Conservation (phyloP, 176 grass and related monocot species). For the Pontederia crassipes region DNA sequence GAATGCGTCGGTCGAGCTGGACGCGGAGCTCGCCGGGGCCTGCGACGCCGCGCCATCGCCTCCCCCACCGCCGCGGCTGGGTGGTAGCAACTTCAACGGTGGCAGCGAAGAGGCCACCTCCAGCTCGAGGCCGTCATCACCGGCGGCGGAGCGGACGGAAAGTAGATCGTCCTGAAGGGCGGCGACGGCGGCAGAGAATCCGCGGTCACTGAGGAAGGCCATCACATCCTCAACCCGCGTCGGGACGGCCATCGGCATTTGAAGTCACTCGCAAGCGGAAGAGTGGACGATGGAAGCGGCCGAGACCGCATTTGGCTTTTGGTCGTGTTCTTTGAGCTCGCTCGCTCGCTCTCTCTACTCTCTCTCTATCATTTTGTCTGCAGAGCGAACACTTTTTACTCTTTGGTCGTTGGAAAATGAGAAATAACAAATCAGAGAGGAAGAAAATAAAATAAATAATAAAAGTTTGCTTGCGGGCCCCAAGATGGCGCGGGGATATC, state of each 20-base stretch:
- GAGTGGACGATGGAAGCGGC: no score
- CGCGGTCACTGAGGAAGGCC: constrained; percentile 74
- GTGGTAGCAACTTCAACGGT: constrained; percentile 49
- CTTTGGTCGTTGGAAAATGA: no score
- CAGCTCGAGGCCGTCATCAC: neutral
- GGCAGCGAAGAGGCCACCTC: constrained; percentile 19
- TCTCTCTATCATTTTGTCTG: no score
- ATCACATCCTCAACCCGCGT: constrained; percentile 69
- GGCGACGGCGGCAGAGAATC: constrained; percentile 63
- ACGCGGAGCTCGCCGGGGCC: constrained; percentile 29
- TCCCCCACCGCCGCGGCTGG: constrained; percentile 7
- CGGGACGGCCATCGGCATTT: neutral
- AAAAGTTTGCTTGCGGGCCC: no score
- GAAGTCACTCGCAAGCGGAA: no score
- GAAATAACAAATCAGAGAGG: no score
- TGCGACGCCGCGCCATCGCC: constrained; percentile 1
- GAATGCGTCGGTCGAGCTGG: constrained; percentile 61
- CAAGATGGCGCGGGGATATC: no score
- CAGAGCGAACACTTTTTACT: no score
- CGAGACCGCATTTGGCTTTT: no score
- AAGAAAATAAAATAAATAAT: no score
- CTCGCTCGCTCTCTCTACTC: no score
- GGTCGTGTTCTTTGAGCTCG: no score
- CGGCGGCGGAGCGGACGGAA: constrained; percentile 21
- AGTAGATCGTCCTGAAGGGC: constrained; percentile 85